A percentile compares a stretch with the other conserved stretches of the same genome.
Evolutionary conservation across 306 rosid species (phyloP).

Genomic region (Pueraria montana): DNA sequence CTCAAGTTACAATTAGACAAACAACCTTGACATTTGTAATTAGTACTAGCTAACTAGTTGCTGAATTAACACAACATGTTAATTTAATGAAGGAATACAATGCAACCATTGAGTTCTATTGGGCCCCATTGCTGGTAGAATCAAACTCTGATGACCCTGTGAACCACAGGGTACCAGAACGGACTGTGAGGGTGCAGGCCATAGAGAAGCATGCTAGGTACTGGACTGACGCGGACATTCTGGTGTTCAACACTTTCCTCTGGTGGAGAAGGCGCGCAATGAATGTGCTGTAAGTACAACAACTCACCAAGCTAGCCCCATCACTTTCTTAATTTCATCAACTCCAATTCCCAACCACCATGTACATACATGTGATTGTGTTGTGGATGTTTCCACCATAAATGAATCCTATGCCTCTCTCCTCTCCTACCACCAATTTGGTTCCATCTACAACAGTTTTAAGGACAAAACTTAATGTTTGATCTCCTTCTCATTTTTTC

Average conservation of each 20-base stretch:
- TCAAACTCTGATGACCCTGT: slow-evolving; percentile 82
- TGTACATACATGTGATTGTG: neutral
- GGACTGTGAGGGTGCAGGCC: slow-evolving; percentile 72
- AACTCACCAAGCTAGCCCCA: neutral
- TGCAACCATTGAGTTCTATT: slow-evolving; percentile 81
- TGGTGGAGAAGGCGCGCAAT: slow-evolving; percentile 86
- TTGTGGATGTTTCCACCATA: slow-evolving; percentile 4
- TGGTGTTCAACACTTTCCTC: slow-evolving; percentile 78
- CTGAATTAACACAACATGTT: no score
- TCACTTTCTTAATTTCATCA: neutral
- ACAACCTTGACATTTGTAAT: no score
- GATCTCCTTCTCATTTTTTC: neutral
- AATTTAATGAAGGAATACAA: slow-evolving; percentile 69
- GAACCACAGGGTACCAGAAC: slow-evolving; percentile 65
- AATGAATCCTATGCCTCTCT: neutral
- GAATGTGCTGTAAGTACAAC: slow-evolving; percentile 65
- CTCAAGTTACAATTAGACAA: no score
- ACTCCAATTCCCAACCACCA: slow-evolving; percentile 8
- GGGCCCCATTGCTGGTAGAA: slow-evolving; percentile 91
- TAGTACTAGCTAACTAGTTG: no score
- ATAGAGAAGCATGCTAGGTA: slow-evolving; percentile 81
- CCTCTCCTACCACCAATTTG: neutral
- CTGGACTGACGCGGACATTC: slow-evolving; percentile 78
- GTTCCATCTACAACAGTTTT: neutral
- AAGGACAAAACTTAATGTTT: neutral